Conservation (phyloP, 768 basidiomycete genomes). For the Leccinum fibrillosum region DNA sequence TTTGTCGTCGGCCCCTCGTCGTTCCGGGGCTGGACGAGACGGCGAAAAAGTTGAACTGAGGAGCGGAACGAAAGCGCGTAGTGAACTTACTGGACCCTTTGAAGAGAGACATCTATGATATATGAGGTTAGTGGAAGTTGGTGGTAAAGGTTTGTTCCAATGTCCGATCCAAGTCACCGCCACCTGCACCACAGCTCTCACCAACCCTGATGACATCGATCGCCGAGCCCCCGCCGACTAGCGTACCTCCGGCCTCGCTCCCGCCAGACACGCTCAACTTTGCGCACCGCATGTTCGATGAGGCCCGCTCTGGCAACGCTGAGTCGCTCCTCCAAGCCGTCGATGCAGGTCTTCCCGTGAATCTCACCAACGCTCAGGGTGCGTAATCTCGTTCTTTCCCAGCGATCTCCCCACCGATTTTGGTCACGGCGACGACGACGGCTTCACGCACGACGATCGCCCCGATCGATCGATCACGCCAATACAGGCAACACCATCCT, state of each 20-base stretch:
- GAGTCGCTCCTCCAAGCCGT: conserved; percentile 56
- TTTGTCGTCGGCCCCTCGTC: not conserved
- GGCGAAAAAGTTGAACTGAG: not conserved
- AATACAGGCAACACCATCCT: conserved; percentile 67
- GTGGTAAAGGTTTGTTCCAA: too few species aligned
- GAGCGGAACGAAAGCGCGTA: not conserved
- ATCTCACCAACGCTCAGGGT: conserved; percentile 75
- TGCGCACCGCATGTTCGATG: conserved; percentile 73
- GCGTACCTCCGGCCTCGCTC: conserved; percentile 11
- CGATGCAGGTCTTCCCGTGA: conserved; percentile 65
- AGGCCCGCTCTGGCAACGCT: conserved; percentile 58
- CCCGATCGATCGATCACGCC: not conserved
- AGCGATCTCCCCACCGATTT: not conserved
- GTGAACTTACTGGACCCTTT: not conserved
- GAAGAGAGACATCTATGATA: not conserved
- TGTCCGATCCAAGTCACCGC: too few species aligned
- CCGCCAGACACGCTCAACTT: conserved; percentile 41
- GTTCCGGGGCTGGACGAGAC: not conserved
- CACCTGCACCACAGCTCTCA: not conserved
- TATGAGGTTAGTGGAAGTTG: too few species aligned
- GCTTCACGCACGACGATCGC: not conserved
- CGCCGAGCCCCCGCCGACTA: not conserved
- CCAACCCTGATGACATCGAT: not conserved
- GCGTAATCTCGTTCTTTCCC: conserved; percentile 2
- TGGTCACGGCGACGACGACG: not conserved